phyloP scores from a whole-genome alignment of 2,329 filamentous ascomycete genomes.

The Colletotrichum kahawae region DNA sequence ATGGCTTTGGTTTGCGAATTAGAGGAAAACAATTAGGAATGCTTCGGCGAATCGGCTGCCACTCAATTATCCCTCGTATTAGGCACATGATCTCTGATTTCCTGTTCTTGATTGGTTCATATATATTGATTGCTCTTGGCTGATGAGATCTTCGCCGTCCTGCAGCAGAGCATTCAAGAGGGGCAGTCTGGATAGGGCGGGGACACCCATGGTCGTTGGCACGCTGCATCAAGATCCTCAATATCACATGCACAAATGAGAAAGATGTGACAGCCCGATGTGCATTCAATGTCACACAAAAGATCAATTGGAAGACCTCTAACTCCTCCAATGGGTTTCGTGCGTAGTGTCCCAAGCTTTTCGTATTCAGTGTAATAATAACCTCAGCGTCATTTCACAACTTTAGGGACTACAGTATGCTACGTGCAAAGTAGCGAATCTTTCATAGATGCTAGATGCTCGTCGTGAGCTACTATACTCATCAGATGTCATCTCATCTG shows the following conservation, averaged over 20 bases:
- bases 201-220: background rate
- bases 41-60: background rate
- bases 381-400: background rate
- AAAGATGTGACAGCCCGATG: background rate
- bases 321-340: background rate
- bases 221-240: background rate
- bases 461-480: background rate
- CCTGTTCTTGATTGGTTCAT: background rate
- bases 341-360: too few relatives aligned
- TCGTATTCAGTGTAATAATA: rapidly evolving
- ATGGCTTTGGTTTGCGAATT: background rate
- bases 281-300: background rate
- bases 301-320: background rate
- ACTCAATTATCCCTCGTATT: background rate
- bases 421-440: background rate
- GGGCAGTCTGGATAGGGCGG: background rate
- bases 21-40: background rate
- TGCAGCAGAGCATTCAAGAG: background rate
- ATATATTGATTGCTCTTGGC: background rate
- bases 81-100: background rate
- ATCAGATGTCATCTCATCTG: background rate
- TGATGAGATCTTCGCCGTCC: background rate
- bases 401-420: background rate
- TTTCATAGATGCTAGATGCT: background rate
- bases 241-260: background rate